Evolutionary conservation across 2,329 filamentous ascomycete genomes (phyloP).

Genomic region (Aciculosporium take): DNA sequence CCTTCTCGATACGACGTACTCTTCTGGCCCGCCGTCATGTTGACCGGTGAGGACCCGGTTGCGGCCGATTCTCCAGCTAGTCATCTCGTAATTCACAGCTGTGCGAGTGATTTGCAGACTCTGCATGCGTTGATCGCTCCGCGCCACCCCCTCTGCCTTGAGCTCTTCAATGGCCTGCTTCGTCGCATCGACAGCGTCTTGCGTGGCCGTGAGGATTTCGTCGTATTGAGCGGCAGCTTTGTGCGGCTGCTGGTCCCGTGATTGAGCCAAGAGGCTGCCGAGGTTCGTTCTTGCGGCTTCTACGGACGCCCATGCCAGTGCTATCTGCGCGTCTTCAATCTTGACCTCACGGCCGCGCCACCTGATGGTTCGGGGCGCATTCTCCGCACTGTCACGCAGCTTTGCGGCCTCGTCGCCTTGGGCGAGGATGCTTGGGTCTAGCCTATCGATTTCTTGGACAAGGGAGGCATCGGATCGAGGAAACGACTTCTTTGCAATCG

Average conservation of each 20-base stretch:
- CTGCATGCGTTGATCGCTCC: constrained; percentile 79
- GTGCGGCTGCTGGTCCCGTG: constrained; percentile 32
- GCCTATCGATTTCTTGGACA: constrained; percentile 50
- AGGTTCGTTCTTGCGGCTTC: constrained; percentile 36
- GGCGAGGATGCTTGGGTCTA: constrained; percentile 55
- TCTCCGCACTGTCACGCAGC: constrained; percentile 34
- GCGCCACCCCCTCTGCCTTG: constrained; percentile 65
- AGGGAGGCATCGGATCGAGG: constrained; percentile 48
- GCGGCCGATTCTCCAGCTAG: constrained; percentile 87
- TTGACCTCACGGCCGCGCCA: constrained; percentile 80
- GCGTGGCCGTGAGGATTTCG: constrained; percentile 73
- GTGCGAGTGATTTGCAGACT: constrained; percentile 83
- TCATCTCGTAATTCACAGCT: constrained; percentile 83
- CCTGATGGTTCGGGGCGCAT: constrained; percentile 58
- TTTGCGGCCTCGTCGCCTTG: constrained; percentile 35
- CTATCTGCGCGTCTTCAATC: constrained; percentile 86
- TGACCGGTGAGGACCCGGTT: constrained; percentile 80
- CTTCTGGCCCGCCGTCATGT: constrained; percentile 56
- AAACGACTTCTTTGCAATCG: constrained; percentile 68
- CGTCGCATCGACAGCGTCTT: constrained; percentile 87
- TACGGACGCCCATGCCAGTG: constrained; percentile 64
- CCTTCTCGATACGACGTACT: constrained; percentile 34
- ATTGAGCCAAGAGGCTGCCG: constrained; percentile 31
- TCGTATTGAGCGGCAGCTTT: constrained; percentile 82
- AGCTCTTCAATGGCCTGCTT: constrained; percentile 89